Evolutionary conservation across 1,284 basidiomycete species (phyloP), one percentile per base, ranked within the genome.

Genomic region (Wolfiporia cocos): DNA sequence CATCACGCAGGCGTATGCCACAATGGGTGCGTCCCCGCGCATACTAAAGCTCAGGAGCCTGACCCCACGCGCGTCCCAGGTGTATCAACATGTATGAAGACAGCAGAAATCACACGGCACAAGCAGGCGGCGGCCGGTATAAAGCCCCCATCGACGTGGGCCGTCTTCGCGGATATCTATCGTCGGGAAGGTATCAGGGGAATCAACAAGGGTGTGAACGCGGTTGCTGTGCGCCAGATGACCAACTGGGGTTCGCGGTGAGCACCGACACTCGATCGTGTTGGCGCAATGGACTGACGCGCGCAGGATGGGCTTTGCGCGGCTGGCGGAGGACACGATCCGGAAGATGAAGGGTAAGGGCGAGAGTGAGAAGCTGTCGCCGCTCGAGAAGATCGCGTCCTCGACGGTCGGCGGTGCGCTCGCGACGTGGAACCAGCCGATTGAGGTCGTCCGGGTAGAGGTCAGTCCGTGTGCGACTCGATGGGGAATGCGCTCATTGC

Each of bases 181-280:
- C 79, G 85, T 41, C 75, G 84, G 41, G 96, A 97, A 58, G 96
- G 96, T 61, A 77, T 99, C 62, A 79, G 81, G 41, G 96, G 96
- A 44, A 94, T 99, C 59, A 99, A 99, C 80, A 99, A 98, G 74
- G 96, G 96, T 67, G 96, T 99, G 48, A 98, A 99, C 58, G 96
- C 96, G 19, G 96, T 99, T 37, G 96, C 94, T 39, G 75, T 98
- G 37, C 83, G 95, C 39, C 95, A 98, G 67, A 94, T 92, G 64
- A 99, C 96, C 39, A 99, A 99, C 73, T 99, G 96, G 96, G 96
- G 96, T 51, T 94, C 92, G 50, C 86, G 94, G 85, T 92, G 51
- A 49, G 81, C 14, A 28, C 9, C 26, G 9, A n/a, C n/a, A n/a
- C n/a, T n/a, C n/a, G n/a, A 39, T 37, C 15, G 24, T 34, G 26